phyloP scores from a whole-genome alignment of 192 early-diverging fungal species.

The Polychytrium aggregatum region DNA sequence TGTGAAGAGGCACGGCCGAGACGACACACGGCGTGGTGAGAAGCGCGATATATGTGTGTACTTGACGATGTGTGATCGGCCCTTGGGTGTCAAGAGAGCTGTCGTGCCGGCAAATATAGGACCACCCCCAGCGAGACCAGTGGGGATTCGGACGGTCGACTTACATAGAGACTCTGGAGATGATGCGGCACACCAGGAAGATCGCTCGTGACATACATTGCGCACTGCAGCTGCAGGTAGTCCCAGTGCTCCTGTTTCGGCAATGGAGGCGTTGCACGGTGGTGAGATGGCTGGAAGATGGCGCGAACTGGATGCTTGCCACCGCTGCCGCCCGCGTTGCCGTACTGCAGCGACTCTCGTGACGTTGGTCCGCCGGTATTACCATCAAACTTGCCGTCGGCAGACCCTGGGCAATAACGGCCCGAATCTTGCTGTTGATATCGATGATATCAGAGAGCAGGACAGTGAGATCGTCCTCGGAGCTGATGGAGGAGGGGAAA shows the following conservation, averaged over 20 bases:
- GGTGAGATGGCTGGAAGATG: too few relatives aligned
- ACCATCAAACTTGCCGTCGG: constrained; percentile 13
- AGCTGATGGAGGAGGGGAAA: constrained; percentile 45
- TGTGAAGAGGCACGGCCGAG: too few relatives aligned
- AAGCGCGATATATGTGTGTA: constrained; percentile 45
- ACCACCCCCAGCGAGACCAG: not conserved
- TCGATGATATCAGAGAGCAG: constrained; percentile 90
- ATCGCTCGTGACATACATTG: constrained; percentile 96
- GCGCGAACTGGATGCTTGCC: too few relatives aligned
- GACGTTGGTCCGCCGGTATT: not conserved
- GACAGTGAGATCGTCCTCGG: constrained; percentile 94
- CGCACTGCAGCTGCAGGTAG: constrained; percentile 79
- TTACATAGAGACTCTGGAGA: constrained; percentile 22
- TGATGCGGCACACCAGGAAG: constrained; percentile 75
- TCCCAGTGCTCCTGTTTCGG: constrained; percentile 82
- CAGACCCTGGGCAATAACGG: constrained; percentile 12
- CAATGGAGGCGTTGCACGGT: too few relatives aligned
- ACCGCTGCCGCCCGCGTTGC: too few relatives aligned
- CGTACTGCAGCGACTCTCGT: too few relatives aligned
- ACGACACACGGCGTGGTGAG: too few relatives aligned
- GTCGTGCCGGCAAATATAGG: too few relatives aligned
- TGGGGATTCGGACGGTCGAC: not conserved
- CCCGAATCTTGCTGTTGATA: constrained; percentile 44
- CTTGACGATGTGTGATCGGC: constrained; percentile 14
- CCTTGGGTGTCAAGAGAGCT: too few relatives aligned